Conservation (phyloP, 2,329 filamentous ascomycete species). For the Didymella keratinophila region DNA sequence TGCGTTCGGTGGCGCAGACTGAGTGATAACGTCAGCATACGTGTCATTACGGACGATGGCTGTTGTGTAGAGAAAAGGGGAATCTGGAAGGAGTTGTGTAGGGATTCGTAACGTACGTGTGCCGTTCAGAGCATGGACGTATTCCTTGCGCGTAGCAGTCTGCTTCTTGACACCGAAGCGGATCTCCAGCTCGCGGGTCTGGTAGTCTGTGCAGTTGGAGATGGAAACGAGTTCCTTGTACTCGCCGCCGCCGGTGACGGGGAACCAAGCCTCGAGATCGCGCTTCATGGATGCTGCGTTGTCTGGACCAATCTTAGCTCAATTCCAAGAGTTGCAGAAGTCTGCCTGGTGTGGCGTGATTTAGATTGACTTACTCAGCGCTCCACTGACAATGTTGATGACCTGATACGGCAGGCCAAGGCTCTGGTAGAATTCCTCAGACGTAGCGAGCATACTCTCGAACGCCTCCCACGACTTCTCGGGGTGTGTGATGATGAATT, state of each 20-base stretch:
- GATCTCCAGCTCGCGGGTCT: conserved; percentile 92
- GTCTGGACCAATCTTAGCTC: conserved; percentile 26
- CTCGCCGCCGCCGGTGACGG: conserved; percentile 70
- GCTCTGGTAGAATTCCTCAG: conserved; percentile 94
- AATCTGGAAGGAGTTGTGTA: neutral
- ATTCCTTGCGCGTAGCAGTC: conserved; percentile 79
- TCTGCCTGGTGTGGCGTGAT: neutral
- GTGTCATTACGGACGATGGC: neutral
- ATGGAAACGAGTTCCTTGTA: conserved; percentile 99
- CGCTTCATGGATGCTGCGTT: conserved; percentile 77
- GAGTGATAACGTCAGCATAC: conserved; percentile 9
- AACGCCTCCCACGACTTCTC: conserved; percentile 89
- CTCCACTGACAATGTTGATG: conserved; percentile 94
- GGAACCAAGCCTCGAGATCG: conserved; percentile 87
- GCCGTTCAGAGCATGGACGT: conserved; percentile 91
- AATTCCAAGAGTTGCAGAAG: neutral
- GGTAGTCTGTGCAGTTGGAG: conserved; percentile 98
- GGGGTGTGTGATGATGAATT: conserved; percentile 69
- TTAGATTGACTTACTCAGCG: conserved; percentile 65
- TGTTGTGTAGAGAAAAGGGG: neutral
- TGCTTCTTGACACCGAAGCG: conserved; percentile 87
- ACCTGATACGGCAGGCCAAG: conserved; percentile 89
- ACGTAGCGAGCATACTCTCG: conserved; percentile 88
- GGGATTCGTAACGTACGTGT: conserved; percentile 53
- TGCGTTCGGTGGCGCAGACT: conserved; percentile 87